Evolutionary conservation across 805 yeast genomes (phyloP).

Genomic region (Metschnikowia santaceciliae): DNA sequence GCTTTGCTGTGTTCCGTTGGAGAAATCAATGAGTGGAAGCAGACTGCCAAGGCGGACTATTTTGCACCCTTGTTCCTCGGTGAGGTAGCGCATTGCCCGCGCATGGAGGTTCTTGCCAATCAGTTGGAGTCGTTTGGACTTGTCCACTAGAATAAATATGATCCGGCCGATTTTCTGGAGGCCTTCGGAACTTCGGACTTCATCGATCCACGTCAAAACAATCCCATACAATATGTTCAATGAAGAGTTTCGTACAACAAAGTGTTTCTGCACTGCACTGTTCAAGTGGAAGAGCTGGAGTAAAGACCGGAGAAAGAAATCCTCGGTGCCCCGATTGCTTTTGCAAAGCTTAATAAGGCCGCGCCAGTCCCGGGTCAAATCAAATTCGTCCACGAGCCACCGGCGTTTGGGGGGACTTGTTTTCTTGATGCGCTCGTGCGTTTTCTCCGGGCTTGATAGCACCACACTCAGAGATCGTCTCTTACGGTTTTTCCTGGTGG

Average conservation of each 20-base stretch:
- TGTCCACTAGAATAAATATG: conserved; percentile 48
- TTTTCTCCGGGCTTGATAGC: conserved; percentile 8
- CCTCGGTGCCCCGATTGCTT: conserved; percentile 27
- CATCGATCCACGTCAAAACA: conserved; percentile 50
- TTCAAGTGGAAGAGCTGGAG: conserved; percentile 29
- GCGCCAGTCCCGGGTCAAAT: conserved; percentile 47
- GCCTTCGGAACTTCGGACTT: conserved; percentile 8
- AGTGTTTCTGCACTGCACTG: conserved; percentile 39
- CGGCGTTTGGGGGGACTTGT: conserved; percentile 29
- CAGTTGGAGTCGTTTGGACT: conserved; percentile 49
- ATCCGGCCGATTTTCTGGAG: conserved; percentile 37
- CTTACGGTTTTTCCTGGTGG: conserved; percentile 21
- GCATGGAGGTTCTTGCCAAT: conserved; percentile 53
- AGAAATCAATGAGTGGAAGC: conserved; percentile 44
- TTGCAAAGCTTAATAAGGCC: conserved; percentile 44
- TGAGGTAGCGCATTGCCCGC: conserved; percentile 48
- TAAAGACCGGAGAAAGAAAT: conserved; percentile 27
- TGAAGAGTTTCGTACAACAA: conserved; percentile 55
- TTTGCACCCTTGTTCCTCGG: conserved; percentile 40
- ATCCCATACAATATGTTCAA: conserved; percentile 53
- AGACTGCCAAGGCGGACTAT: conserved; percentile 40
- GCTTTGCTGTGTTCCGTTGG: conserved; percentile 21
- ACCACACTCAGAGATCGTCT: conserved; percentile 19
- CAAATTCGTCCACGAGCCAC: conserved; percentile 59
- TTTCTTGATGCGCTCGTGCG: conserved; percentile 7